Base-by-base conservation (phyloP, 2,329 filamentous ascomycete species). In the Penicillium sp. region DNA sequence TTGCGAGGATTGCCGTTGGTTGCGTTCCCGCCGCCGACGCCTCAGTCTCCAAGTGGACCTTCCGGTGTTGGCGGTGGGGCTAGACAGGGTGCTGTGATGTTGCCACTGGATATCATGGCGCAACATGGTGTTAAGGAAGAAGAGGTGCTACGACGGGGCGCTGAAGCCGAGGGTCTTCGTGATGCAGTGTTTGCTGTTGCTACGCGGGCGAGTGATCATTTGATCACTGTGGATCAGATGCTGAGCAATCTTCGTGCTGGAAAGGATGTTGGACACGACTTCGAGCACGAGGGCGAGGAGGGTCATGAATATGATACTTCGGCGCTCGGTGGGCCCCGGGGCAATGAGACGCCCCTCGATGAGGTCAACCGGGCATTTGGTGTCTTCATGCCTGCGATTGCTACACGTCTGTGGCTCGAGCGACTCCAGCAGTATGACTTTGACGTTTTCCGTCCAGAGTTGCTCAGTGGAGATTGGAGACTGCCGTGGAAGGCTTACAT, bases 141-240 rank as follows among this genome's bases (percentile, higher is more conserved):
- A 75, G 91, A 97, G 47, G 89, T 99, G 0, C 91, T 96, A 62
- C 86, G 94, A 9, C 84, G 88, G 45, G 94, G 93, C 0, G 88
- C 90, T 0, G 80, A 86, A n/a, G 94, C 94, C 0, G 83, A 87
- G 0, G 93, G 93, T 0, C 83, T 98, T 19, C 88, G 91, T 63
- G 94, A 99, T 76, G 94, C 93, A 3, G 88, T 98, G 0, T 99
- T 98, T 78, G 85, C 88, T 4, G 92, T 99, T 15, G 95, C 95
- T 0, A 99, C 95, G 0, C 87, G 94, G 40, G 95, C 95, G 7
- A 96, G 96, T 73, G 95, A 99, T 75, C 95, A 99, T 78, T 82
- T 99, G 37, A 96, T 97, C 68, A 98, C 94, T 0, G 94, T 91
- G 1, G 84, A 93, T 62, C 92, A 97, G 75, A 97, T 99, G 93